phyloP scores from a whole-genome alignment of 768 basidiomycete species.

The Clitopilus hobsonii region DNA sequence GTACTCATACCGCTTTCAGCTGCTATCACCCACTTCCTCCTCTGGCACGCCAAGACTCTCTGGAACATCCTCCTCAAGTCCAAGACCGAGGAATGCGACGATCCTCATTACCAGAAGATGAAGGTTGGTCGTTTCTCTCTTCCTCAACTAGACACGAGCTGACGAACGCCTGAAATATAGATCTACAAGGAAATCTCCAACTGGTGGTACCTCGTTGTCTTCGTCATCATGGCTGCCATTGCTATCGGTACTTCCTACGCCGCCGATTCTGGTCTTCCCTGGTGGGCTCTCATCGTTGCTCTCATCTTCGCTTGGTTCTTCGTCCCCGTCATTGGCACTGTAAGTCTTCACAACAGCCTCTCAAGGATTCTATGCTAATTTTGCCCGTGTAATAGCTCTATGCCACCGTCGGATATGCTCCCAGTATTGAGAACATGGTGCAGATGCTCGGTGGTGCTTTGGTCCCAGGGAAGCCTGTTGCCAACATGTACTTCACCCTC shows the following conservation, averaged over 20 bases:
- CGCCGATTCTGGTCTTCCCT: conserved; percentile 29
- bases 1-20: conserved; percentile 16
- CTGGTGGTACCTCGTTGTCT: conserved; percentile 29
- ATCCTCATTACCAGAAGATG: conserved; percentile 33
- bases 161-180: conserved; percentile 5
- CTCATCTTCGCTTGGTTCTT: conserved; percentile 41
- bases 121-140: conserved; percentile 14
- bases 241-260: conserved; percentile 29
- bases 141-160: background rate
- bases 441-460: conserved; percentile 43
- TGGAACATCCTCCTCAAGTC: conserved; percentile 26
- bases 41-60: conserved; percentile 43
- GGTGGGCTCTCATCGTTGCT: conserved; percentile 34
- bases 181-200: conserved; percentile 30
- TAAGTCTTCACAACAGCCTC: conserved; percentile 9
- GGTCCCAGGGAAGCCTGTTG: conserved; percentile 38
- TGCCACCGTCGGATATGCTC: conserved; percentile 36
- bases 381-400: conserved; percentile 19
- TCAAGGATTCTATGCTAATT: background rate
- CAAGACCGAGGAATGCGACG: conserved; percentile 28
- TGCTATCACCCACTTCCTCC: conserved; percentile 40
- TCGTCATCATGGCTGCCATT: conserved; percentile 23
- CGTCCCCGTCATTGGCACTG: conserved; percentile 44
- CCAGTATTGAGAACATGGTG: conserved; percentile 28
- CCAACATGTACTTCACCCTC: conserved; percentile 32